Percentiles rank a stretch among this genome's conserved stretches.
Conservation (phyloP, 202 grass and related monocot species). For the Miscanthus sacchariflorus region DNA sequence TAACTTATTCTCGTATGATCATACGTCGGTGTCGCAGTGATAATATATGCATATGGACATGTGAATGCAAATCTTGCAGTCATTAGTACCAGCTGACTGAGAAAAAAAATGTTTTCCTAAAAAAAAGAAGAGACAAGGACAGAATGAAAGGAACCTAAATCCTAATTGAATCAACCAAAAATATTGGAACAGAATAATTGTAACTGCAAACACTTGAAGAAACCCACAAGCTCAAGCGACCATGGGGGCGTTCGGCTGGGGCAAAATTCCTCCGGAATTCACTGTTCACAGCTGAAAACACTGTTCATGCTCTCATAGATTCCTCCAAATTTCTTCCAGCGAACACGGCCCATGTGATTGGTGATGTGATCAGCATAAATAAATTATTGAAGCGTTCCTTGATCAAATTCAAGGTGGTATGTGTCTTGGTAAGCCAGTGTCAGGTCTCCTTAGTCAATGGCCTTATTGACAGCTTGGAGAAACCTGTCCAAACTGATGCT, state of each 20-base stretch:
- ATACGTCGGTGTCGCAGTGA: no score
- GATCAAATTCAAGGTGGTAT: neutral
- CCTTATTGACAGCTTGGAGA: neutral
- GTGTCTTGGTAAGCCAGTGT: neutral
- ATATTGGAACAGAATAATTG: neutral
- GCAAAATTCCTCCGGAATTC: no score
- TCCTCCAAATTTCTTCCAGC: no score
- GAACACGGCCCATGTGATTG: neutral
- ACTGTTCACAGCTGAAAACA: no score
- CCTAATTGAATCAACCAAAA: neutral
- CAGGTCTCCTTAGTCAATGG: neutral
- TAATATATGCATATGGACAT: no score
- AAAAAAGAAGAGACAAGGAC: no score
- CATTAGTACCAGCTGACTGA: no score
- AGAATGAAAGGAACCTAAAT: neutral
- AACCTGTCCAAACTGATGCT: neutral
- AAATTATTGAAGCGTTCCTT: neutral
- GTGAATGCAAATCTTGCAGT: no score
- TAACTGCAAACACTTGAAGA: neutral
- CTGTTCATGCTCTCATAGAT: no score
- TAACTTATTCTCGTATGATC: no score
- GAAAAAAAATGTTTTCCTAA: no score
- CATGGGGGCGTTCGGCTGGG: no score
- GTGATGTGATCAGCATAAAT: neutral
- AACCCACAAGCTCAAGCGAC: neutral